Evolutionary conservation across 176 grass and related monocot species (phyloP), one percentile per base, ranked within the genome.

Genomic region (Rhynchospora tenuis): DNA sequence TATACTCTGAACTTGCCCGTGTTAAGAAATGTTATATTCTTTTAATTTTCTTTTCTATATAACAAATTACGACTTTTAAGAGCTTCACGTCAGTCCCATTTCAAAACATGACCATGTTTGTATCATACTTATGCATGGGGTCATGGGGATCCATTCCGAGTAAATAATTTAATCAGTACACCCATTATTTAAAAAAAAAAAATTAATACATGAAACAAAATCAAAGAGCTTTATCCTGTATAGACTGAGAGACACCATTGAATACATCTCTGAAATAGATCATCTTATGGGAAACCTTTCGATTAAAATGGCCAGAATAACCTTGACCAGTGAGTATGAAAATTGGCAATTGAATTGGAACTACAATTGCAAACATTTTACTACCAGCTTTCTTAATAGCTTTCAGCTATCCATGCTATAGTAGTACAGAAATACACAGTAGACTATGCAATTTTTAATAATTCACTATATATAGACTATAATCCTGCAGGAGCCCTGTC

Each of bases 401-500:
- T 63, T 63, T 63, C 23, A 63, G 20, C 20, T 63, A 64, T 64
- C 23, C 11, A 64, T 13, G 61, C 24, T n/a, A n/a, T 27, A 64
- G 24, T 64, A 64, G 4, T 64, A 10, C 9, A 64, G 61, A 64
- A 64, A 64, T 64, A 14, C 61, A 64, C 61, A 28, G 23, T 4
- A 65, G 12, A 65, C 13, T 64, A 13, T 65, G 14, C 26, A 14
- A 6, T 65, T 65, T 65, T 28, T 31, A 31, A 65, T 51, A 74
- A 27, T 29, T 90, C 26, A 14, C 82, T 20, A 43, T 17, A 84
- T 59, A 80, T 27, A 64, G 33, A 33, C 77, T 87, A 98, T 83
- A 94, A 10, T 23, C 90, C 86, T 0, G 92, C 90, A 10, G 95
- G 95, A 15, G 63, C 73, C 47, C 95, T 92, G 54, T 86, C 95